phyloP scores from a whole-genome alignment of 352 stramenopile genomes.

The Phytophthora cactorum region DNA sequence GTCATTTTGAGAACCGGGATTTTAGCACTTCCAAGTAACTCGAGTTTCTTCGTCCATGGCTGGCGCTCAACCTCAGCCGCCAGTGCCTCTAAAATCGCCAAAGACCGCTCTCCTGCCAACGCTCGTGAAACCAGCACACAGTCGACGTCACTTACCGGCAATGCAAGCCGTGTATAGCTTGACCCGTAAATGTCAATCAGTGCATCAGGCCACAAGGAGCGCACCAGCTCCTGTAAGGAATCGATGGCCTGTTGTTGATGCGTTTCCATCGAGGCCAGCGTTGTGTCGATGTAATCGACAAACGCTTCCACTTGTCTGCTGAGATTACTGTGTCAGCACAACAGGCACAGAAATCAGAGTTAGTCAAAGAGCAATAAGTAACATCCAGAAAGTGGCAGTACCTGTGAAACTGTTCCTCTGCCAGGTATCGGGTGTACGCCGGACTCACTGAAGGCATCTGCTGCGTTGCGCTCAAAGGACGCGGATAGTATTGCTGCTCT shows the following conservation, averaged over 20 bases:
- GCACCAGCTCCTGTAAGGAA: conserved; percentile 51
- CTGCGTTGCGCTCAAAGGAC: conserved; percentile 10
- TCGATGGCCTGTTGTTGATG: conserved; percentile 60
- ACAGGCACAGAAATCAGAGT: conserved; percentile 1
- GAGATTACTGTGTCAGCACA: conserved; percentile 39
- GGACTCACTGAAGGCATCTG: conserved; percentile 26
- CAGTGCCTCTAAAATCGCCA: conserved; percentile 91
- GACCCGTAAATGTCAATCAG: conserved; percentile 97
- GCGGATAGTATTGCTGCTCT: conserved; percentile 26
- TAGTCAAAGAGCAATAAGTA: neutral
- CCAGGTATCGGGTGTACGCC: conserved; percentile 28
- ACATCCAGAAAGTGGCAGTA: conserved; percentile 7
- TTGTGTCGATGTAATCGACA: conserved; percentile 53
- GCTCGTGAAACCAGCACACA: conserved; percentile 93
- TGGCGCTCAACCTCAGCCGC: conserved; percentile 82
- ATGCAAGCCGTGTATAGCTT: conserved; percentile 94
- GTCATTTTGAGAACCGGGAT: conserved; percentile 97
- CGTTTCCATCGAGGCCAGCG: conserved; percentile 42
- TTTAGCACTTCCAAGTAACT: conserved; percentile 94
- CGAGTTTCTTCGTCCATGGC: conserved; percentile 85
- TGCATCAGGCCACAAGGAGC: conserved; percentile 85
- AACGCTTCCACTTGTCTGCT: conserved; percentile 62
- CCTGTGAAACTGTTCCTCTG: conserved; percentile 45
- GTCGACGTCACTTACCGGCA: conserved; percentile 97
- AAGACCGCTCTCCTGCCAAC: conserved; percentile 72